These are phyloP conservation scores for Trametes cinnabarina DNA, from an alignment of 768 basidiomycete genomes.

Conservation along the genomic window DNA sequence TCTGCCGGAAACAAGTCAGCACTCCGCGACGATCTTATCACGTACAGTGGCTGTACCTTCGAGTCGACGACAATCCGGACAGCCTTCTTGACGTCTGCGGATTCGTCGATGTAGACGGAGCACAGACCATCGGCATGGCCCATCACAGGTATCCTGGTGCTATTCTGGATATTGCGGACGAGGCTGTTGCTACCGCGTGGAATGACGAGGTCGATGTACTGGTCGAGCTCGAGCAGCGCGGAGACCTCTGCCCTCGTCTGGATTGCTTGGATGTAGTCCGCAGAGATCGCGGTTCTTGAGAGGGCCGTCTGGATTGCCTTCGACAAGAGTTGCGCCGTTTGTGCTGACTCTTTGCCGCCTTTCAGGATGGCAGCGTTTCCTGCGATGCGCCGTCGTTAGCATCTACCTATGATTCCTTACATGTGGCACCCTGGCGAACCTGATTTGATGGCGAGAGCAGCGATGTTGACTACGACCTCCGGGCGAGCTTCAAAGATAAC, in stretches of 20 bases:
- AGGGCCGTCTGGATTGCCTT: conserved; percentile 79
- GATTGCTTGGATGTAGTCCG: conserved; percentile 85
- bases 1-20: conserved; percentile 42
- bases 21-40: not conserved
- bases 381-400: conserved; percentile 30
- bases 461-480: conserved; percentile 97
- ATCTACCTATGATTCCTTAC: not conserved
- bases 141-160: conserved; percentile 95
- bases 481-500: conserved; percentile 98
- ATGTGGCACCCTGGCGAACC: conserved; percentile 50
- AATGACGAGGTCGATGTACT: conserved; percentile 95
- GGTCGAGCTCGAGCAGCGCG: conserved; percentile 79
- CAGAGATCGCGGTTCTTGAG: conserved; percentile 66
- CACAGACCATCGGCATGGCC: conserved; percentile 98
- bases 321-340: conserved; percentile 75
- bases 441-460: conserved; percentile 93
- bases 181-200: conserved; percentile 92
- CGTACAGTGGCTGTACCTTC: conserved; percentile 55
- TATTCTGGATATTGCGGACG: conserved; percentile 84
- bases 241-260: conserved; percentile 91
- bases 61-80: conserved; percentile 82
- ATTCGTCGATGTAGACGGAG: conserved; percentile 83
- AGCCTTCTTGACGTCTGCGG: conserved; percentile 77
- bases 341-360: conserved; percentile 92
- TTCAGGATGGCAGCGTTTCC: conserved; percentile 97